A percentile compares a stretch with the other conserved stretches of the same genome.
Evolutionary conservation across 208 protist species (phyloP).

Genomic region (Naegleria gruberi): DNA sequence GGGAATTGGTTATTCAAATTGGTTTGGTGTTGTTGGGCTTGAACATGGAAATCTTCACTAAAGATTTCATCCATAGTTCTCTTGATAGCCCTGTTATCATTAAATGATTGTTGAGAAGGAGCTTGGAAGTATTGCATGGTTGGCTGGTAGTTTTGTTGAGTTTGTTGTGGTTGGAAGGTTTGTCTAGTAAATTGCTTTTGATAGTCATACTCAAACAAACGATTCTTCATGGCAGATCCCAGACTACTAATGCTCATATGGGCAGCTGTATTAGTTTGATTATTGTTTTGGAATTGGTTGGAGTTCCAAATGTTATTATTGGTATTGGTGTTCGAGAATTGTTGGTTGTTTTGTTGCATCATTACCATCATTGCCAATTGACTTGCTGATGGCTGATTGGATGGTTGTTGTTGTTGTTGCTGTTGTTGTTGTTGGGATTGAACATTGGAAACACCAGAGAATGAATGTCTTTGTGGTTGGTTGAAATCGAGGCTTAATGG

Average conservation of each 20-base stretch:
- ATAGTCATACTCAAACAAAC: not conserved
- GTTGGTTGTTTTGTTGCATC: not conserved
- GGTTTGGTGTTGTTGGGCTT: not conserved
- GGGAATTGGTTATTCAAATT: not conserved
- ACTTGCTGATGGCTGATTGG: not conserved
- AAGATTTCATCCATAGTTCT: not conserved
- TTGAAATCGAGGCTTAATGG: not conserved
- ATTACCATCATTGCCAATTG: not conserved
- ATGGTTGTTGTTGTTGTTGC: too few species aligned
- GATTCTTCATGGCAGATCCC: not conserved
- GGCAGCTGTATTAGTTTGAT: not conserved
- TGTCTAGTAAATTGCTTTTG: not conserved
- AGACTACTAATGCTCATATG: not conserved
- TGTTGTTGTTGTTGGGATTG: too few species aligned
- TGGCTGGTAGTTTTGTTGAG: not conserved
- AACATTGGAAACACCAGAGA: not conserved
- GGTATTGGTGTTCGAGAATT: not conserved
- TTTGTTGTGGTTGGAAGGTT: not conserved
- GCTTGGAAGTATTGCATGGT: not conserved
- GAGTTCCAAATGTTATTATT: not conserved
- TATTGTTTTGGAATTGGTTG: too few species aligned
- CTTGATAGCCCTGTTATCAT: not conserved
- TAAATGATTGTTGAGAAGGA: not conserved
- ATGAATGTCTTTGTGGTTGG: not conserved
- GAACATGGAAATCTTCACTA: not conserved